phyloP scores from a whole-genome alignment of 306 rosid genomes.

The Dalbergia oliveri region DNA sequence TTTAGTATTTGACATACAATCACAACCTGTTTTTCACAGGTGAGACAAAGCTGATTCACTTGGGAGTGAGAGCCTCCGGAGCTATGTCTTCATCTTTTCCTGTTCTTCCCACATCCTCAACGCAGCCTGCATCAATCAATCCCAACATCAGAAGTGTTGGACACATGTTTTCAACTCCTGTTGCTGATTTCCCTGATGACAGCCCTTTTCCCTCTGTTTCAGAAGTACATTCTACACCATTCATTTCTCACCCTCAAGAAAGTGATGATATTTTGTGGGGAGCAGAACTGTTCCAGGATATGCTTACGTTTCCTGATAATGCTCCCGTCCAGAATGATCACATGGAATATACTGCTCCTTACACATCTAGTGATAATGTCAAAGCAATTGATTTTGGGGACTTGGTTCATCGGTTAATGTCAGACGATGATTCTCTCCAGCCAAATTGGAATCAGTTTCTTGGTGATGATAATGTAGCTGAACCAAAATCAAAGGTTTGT shows the following conservation, averaged over 20 bases:
- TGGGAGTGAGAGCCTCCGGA: constrained; percentile 39
- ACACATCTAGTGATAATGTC: constrained; percentile 51
- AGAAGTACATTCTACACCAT: constrained; percentile 51
- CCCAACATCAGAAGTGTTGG: constrained; percentile 52
- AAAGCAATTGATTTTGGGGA: constrained; percentile 58
- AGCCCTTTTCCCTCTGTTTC: constrained; percentile 46
- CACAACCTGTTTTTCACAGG: constrained; percentile 30
- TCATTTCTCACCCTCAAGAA: constrained; percentile 51
- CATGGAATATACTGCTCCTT: constrained; percentile 53
- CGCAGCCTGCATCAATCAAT: constrained; percentile 51
- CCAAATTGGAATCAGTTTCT: constrained; percentile 67
- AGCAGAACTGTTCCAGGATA: constrained; percentile 57
- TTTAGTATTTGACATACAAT: constrained; percentile 26
- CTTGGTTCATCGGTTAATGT: constrained; percentile 64
- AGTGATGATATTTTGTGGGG: constrained; percentile 55
- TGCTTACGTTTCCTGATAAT: constrained; percentile 55
- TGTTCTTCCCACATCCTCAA: constrained; percentile 48
- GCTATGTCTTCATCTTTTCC: constrained; percentile 62
- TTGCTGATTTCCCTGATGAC: constrained; percentile 14
- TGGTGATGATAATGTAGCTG: constrained; percentile 47
- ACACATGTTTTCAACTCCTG: constrained; percentile 44
- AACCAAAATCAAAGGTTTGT: constrained; percentile 61
- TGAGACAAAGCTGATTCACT: constrained; percentile 35
- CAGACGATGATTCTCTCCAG: constrained; percentile 54
- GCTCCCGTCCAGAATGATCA: constrained; percentile 58